These are phyloP conservation scores for Monilinia fructigena DNA, from an alignment of 2,329 filamentous ascomycete species.

Conservation along the genomic window DNA sequence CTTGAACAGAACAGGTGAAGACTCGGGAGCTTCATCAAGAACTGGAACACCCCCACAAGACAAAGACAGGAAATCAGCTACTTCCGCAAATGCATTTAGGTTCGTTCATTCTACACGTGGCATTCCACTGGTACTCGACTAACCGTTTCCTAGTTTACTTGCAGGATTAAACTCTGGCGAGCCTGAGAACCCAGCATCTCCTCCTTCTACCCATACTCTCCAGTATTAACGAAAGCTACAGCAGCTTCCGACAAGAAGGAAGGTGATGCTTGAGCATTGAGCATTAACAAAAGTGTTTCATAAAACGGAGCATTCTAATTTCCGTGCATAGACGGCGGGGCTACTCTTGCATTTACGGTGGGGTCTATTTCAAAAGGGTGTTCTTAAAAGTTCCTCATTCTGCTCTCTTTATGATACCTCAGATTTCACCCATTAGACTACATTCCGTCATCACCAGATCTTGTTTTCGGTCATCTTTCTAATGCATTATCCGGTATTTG, in stretches of 20 bases:
- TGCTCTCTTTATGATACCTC: conserved; percentile 48
- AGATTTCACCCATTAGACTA: conserved; percentile 40
- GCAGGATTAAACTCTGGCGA: conserved; percentile 51
- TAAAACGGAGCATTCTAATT: conserved; percentile 42
- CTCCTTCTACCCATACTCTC: conserved; percentile 66
- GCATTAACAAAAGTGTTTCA: conserved; percentile 42
- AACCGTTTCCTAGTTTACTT: conserved; percentile 48
- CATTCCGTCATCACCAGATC: conserved; percentile 38
- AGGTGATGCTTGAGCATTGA: conserved; percentile 44
- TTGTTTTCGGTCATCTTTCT: conserved; percentile 34
- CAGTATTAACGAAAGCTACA: conserved; percentile 61
- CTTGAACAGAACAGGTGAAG: conserved; percentile 72
- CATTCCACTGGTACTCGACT: conserved; percentile 27
- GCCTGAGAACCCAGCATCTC: conserved; percentile 64
- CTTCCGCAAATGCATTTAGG: conserved; percentile 90
- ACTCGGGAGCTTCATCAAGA: conserved; percentile 83
- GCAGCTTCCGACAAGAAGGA: conserved; percentile 55
- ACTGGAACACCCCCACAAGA: conserved; percentile 83
- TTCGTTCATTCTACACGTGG: conserved; percentile 49
- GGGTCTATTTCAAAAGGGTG: conserved; percentile 43
- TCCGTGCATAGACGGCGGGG: conserved; percentile 47
- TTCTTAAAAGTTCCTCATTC: conserved; percentile 48
- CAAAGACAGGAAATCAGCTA: conserved; percentile 59
- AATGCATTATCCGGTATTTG: conserved; percentile 35
- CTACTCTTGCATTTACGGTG: conserved; percentile 47